Base-by-base conservation (phyloP, 1,284 basidiomycete species). In the Inonotus hispidus region DNA sequence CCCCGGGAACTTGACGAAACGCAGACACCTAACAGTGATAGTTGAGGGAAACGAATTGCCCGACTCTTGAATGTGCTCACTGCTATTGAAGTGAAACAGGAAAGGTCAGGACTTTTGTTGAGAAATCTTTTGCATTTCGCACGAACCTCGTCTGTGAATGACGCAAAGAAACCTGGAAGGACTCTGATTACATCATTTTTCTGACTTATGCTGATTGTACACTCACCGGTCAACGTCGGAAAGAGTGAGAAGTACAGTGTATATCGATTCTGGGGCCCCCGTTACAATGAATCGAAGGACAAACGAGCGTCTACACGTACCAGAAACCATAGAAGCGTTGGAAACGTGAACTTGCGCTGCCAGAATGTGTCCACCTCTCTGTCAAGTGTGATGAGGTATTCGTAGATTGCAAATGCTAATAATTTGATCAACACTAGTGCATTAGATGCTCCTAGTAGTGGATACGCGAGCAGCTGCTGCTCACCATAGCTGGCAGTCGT, bases 1-100 rank as follows among this genome's bases (percentile, higher is more conserved):
- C 11, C 61, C 61, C 19, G 61, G 61, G 23, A 59, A 63, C 37
- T 59, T 63, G n/a, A 63, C 61, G 43, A 58, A 58, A 27, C 19
- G 45, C 10, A 53, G 7, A 46, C 61, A 62, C 46, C 61, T 62
- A 19, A 10, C 35, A 21, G 23, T n/a, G 16, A n/a, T 38, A 11
- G 23, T 16, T 19, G 38, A n/a, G 2, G 35, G 23, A 60, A 29
- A 4, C 19, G 10, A 4, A 11, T 4, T 14, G 5, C 7, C 25
- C 10, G 13, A 3, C 35, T 23, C 21, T 19, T 13, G 19, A 35
- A 37, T 13, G 5, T 32, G 35, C 61, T 58, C 38, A 62, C 61
- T 62, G 61, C 61, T 62, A 54, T 16, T 38, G 21, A 43, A 41
- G 1, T 6, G 14, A 5, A 53, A 43, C 14, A 8, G 38, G 27